Conservation (phyloP, 129 eudicot genomes). For the Tagetes patula region DNA sequence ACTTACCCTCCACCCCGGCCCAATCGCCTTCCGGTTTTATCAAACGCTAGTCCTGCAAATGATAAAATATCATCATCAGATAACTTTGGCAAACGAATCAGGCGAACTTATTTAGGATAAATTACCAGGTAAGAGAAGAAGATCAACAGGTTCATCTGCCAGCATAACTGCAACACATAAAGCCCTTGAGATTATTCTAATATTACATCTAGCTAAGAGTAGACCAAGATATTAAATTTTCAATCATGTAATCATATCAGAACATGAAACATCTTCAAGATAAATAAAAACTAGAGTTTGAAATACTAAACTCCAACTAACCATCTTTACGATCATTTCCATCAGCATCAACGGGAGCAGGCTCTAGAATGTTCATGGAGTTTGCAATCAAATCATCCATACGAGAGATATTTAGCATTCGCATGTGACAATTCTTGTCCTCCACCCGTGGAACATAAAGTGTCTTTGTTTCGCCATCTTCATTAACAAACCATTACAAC, state of each 20-base stretch:
- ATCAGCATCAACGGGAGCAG: constrained; percentile 71
- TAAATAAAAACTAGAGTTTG: background rate
- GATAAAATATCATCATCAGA: background rate
- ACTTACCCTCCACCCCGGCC: constrained; percentile 99
- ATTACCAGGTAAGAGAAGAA: constrained; percentile 84
- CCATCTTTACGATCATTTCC: constrained; percentile 96
- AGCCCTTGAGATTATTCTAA: too few species aligned
- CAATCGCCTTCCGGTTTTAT: constrained; percentile 89
- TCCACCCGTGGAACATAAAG: constrained; percentile 98
- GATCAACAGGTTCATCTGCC: constrained; percentile 87
- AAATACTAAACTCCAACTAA: constrained; percentile 21
- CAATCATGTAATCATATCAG: background rate
- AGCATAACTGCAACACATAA: constrained; percentile 62
- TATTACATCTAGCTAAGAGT: too few species aligned
- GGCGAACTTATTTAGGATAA: constrained; percentile 1
- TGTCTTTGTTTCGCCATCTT: constrained; percentile 60
- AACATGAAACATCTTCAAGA: background rate
- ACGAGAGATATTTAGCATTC: constrained; percentile 76
- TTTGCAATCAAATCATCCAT: constrained; percentile 85
- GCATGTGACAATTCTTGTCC: constrained; percentile 87
- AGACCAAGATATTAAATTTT: background rate
- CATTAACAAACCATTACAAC: constrained; percentile 24
- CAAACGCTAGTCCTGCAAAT: constrained; percentile 84
- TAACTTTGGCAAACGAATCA: constrained; percentile 14
- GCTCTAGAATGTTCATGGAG: constrained; percentile 94